Base-by-base conservation (phyloP, 192 early-diverging fungal species). In the Thamnidium elegans region DNA sequence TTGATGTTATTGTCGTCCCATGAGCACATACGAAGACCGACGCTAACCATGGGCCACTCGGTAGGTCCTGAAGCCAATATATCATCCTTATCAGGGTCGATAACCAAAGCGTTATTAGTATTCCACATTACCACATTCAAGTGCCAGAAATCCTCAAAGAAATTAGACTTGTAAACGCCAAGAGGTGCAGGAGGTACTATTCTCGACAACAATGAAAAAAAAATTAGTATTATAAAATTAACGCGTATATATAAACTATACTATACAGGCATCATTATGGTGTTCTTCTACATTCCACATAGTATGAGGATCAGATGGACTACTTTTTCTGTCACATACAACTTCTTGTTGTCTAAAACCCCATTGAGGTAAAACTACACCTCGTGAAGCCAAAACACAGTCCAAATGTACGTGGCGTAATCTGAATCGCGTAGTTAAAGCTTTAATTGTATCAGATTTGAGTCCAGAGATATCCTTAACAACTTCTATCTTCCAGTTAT, bases 251-350 rank as follows among this genome's bases (percentile, higher is more conserved):
- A 3, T 26, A 26, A 26, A 26, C 26, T 11, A 45, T 45, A 59
- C 58, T 42, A 36, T 42, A 64, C 63, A 79, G 62, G 80, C 82
- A 0, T 83, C 76, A 72, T 99, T 91, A 71, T 73, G 74, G 66
- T 99, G 91, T 60, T 80, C 74, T 78, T 99, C 97, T 59, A 99
- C 70, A 79, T 96, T 97, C 97, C 97, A 99, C 69, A 91, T 81
- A 42, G 89, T 86, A 53, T 86, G 79, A n/a, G 82, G 77, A 53
- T 86, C 87, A 17, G 79, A 62, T 8, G 70, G 58, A 21, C 79
- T 69, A 62, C 80, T 80, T 32, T 79, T 75, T 62, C 86, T 84
- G 63, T 96, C 90, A 78, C 96, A 99, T 14, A 82, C 81, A 8
- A 97, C 91, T 68, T 98, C 97, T 15, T 84, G 78, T 80, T 99